Conservation (phyloP, 2,329 filamentous ascomycete species). For the Zalaria sp. region DNA sequence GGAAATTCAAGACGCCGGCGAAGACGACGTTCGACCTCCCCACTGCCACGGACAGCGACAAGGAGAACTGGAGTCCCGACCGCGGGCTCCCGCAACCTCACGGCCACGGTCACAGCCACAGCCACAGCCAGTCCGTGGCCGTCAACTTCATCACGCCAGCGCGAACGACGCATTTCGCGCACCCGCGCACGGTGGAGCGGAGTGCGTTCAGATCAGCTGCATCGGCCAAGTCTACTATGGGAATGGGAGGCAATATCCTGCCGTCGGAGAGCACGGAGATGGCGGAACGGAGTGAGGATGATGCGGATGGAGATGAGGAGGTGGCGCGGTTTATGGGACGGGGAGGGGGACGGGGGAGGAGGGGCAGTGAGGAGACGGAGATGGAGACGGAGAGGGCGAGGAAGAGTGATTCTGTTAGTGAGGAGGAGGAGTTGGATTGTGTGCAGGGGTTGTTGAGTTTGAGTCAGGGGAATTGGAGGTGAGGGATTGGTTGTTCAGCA, state of each 20-base stretch:
- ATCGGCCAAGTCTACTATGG: not conserved
- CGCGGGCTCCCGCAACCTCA: constrained; percentile 9
- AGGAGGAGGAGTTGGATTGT: constrained; percentile 53
- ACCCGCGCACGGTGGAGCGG: not conserved
- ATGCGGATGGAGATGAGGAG: constrained; percentile 43
- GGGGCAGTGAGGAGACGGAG: constrained; percentile 41
- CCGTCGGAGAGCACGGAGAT: not conserved
- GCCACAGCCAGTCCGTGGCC: not conserved
- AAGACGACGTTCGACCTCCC: constrained; percentile 27
- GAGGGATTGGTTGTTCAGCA: too few relatives aligned
- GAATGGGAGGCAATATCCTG: not conserved
- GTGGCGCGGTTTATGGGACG: constrained; percentile 61
- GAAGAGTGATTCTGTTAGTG: constrained; percentile 21
- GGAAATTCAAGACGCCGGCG: constrained; percentile 13
- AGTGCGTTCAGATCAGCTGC: not conserved
- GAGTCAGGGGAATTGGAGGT: constrained; percentile 63
- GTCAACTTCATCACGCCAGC: not conserved
- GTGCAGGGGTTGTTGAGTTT: constrained; percentile 7
- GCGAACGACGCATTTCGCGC: too few relatives aligned
- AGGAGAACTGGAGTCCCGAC: constrained; percentile 74
- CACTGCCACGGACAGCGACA: constrained; percentile 64
- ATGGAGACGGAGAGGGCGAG: constrained; percentile 30
- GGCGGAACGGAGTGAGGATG: constrained; percentile 16
- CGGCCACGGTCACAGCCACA: constrained; percentile 1
- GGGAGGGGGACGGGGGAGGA: constrained; percentile 31